These are phyloP conservation scores for Capsicum chinense DNA, from an alignment of 257 asterid species.

Conservation along the genomic window DNA sequence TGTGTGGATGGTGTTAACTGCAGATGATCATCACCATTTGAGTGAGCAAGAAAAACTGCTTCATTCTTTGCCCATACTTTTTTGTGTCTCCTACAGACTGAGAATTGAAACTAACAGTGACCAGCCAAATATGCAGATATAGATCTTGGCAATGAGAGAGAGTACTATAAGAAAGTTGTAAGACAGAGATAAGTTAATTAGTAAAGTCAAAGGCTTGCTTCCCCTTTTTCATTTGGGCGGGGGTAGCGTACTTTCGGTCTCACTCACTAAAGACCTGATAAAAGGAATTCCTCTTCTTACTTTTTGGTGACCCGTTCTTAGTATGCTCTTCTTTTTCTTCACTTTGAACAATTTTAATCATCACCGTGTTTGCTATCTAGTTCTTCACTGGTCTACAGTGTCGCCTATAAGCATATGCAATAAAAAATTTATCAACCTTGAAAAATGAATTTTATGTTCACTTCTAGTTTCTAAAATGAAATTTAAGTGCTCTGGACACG, in stretches of 20 bases:
- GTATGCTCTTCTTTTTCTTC: neutral
- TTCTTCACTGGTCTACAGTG: neutral
- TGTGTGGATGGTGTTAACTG: neutral
- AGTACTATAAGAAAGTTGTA: neutral
- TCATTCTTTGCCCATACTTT: neutral
- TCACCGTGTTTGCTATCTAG: neutral
- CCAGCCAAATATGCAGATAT: neutral
- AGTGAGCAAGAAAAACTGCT: neutral
- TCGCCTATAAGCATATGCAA: constrained; percentile 10
- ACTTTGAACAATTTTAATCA: neutral
- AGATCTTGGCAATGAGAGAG: constrained; percentile 5
- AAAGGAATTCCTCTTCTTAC: neutral
- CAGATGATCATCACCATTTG: constrained; percentile 10
- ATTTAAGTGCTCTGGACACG: constrained; percentile 1
- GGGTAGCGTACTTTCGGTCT: neutral
- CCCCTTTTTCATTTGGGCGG: neutral
- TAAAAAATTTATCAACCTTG: neutral
- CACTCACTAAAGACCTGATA: neutral
- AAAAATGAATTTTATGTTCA: neutral
- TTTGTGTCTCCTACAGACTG: neutral
- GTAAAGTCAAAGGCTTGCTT: neutral
- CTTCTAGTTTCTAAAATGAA: neutral
- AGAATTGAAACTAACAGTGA: neutral
- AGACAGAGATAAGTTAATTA: neutral
- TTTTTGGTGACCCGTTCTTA: neutral